These are phyloP conservation scores for Phytophthora megakarya DNA, from an alignment of 352 stramenopile genomes.

Conservation along the genomic window DNA sequence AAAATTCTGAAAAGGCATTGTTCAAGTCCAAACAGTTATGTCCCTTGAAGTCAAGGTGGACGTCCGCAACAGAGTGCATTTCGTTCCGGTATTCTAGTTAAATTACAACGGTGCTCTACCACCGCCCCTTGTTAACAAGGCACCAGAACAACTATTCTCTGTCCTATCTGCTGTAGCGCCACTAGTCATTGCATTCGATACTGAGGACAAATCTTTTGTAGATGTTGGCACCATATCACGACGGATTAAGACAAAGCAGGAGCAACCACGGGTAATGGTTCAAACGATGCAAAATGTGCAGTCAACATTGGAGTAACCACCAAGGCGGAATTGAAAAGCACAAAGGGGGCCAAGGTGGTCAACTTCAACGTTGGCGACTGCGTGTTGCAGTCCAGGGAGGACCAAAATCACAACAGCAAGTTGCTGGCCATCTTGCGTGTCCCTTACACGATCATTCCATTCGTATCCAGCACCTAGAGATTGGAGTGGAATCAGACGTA, in stretches of 20 bases:
- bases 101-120: too few species aligned
- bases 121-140: conserved; percentile 18
- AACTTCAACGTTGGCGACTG: conserved; percentile 36
- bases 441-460: conserved; percentile 36
- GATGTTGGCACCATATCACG: neutral
- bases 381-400: conserved; percentile 33
- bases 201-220: neutral
- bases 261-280: neutral
- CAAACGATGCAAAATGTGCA: conserved; percentile 17
- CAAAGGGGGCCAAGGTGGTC: neutral
- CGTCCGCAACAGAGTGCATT: conserved; percentile 16
- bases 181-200: conserved; percentile 3
- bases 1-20: conserved; percentile 32
- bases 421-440: conserved; percentile 36
- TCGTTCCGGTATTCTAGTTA: conserved; percentile 31
- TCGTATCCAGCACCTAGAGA: conserved; percentile 23
- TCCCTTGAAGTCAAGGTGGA: conserved; percentile 13
- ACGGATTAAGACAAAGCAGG: neutral
- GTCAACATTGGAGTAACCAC: conserved; percentile 2
- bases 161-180: neutral
- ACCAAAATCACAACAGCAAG: conserved; percentile 37
- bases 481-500: conserved; percentile 28
- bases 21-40: conserved; percentile 24
- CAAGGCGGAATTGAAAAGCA: conserved; percentile 17
- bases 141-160: conserved; percentile 34